A percentile compares a stretch with the other conserved stretches of the same genome.
Evolutionary conservation across 176 grass and related monocot species (phyloP).

Genomic region (Chrysopogon serrulatus): DNA sequence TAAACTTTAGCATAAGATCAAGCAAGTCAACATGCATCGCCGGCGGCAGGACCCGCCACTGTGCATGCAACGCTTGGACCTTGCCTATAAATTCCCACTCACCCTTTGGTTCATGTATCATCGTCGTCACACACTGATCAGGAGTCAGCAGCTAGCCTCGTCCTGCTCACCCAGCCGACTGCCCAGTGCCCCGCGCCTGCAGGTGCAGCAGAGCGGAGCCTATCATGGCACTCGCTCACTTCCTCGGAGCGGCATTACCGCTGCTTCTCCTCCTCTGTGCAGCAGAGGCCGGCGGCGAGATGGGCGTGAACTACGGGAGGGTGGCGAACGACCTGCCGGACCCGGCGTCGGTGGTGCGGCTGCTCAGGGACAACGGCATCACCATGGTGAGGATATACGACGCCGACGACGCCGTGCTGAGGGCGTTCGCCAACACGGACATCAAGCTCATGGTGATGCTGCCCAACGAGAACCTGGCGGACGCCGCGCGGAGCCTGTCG

Average conservation of each 20-base stretch:
- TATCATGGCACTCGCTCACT: neutral
- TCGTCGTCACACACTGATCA: neutral
- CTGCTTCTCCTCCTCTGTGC: neutral
- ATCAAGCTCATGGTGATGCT: constrained; percentile 55
- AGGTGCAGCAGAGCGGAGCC: neutral
- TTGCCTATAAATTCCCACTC: neutral
- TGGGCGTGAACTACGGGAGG: constrained; percentile 71
- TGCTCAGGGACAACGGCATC: constrained; percentile 45
- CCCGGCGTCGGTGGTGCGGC: constrained; percentile 38
- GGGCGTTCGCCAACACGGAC: constrained; percentile 36
- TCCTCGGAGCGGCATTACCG: neutral
- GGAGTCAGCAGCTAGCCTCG: no score
- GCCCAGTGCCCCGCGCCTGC: neutral
- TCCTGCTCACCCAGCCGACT: neutral
- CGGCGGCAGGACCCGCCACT: neutral
- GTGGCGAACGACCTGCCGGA: constrained; percentile 62
- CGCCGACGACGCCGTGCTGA: constrained; percentile 43
- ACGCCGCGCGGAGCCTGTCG: constrained; percentile 16
- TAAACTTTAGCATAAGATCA: no score
- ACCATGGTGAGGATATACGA: constrained; percentile 60
- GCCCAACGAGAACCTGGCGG: constrained; percentile 48
- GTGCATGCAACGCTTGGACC: neutral
- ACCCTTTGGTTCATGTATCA: neutral
- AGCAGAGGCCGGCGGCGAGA: neutral
- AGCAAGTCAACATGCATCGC: no score